Base-by-base conservation (phyloP, 305 asterid genomes). In the Fraxinus nigra region DNA sequence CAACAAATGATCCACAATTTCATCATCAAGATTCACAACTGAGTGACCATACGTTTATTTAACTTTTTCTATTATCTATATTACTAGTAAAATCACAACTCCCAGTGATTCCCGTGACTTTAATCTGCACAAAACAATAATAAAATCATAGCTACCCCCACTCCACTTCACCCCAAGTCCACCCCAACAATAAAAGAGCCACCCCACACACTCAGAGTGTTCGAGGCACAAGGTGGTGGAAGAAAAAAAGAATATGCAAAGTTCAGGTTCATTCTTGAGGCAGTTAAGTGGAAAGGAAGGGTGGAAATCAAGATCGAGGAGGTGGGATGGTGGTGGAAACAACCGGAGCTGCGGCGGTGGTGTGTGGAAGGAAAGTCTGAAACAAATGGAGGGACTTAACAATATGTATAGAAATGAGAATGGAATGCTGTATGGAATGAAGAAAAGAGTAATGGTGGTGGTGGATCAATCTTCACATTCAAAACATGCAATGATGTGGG, bases 401-500 rank as follows among this genome's bases (percentile, higher is more conserved):
- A 48, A 98, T 51, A 69, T 86, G 80, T 81, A 78, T 32, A 86
- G 85, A 18, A 26, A 63, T 56, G 93, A 79, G 10, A 86, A 81
- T 83, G 90, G 91, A 24, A 81, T 75, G 37, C 61, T 87, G 48
- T 83, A 80, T 35, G 93, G 89, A 75, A 78, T 87, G 93, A 40
- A 40, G 90, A 93, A 95, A 67, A 92, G 99, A 81, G 98, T 95
- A 7, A 93, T 95, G 99, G 97, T 95, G 82, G 93, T 95, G 5
- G 95, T 95, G 86, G 99, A 95, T 86, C 90, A 93, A 54, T 77
- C 90, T 61, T 87, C 95, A 5, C 89, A 91, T 78, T 90, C 93
- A 0, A 93, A 93, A 37, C 97, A 95, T 80, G 99, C 99, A 1
- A 92, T 95, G 98, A 93, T 92, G 97, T 95, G 98, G 98, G 98